Evolutionary conservation across 176 grass and related monocot genomes (phyloP).

Genomic region (Cymbopogon citratus): DNA sequence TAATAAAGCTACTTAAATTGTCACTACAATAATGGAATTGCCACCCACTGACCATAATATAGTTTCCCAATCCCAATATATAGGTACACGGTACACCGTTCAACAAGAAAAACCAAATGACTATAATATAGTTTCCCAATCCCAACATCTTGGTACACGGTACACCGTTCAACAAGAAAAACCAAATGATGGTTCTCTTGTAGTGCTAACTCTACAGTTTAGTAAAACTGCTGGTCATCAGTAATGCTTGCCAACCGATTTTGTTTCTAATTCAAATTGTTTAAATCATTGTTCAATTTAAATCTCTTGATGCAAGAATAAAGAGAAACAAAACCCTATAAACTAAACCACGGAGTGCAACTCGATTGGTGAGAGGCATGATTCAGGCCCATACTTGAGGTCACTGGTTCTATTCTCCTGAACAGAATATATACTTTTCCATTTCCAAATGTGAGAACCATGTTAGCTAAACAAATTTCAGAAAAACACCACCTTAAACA

Average conservation of each 20-base stretch:
- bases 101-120: background rate
- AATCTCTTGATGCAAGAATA: background rate
- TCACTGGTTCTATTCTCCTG: background rate
- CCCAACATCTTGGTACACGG: background rate
- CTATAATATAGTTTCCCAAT: background rate
- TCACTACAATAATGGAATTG: constrained; percentile 6
- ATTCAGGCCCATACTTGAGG: background rate
- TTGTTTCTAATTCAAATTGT: background rate
- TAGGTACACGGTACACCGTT: background rate
- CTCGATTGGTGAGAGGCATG: background rate
- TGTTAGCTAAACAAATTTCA: background rate
- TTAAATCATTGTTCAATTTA: background rate
- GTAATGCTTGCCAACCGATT: background rate
- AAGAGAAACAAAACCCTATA: background rate
- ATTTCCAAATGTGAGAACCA: background rate
- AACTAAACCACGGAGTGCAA: background rate
- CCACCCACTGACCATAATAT: background rate
- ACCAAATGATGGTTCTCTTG: background rate
- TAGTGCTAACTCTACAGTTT: background rate
- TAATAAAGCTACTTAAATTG: background rate
- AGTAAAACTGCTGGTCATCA: background rate
- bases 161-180: background rate
- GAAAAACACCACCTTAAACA: background rate
- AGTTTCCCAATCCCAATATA: background rate
- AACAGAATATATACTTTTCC: background rate